Evolutionary conservation across 2,329 filamentous ascomycete species (phyloP).

Genomic region (Ceratocystis papillata): DNA sequence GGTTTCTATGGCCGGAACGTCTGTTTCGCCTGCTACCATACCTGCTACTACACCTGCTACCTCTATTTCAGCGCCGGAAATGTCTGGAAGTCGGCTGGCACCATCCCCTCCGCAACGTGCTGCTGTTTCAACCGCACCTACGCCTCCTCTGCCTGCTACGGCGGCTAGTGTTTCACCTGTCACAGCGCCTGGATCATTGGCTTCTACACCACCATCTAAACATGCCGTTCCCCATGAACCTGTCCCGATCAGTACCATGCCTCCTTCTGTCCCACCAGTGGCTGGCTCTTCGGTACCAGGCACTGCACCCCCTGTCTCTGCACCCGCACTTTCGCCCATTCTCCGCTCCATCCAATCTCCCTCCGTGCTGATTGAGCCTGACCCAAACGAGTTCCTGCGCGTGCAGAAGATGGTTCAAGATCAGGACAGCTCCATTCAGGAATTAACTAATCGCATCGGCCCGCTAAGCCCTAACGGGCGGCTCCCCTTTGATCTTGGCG

Average conservation of each 20-base stretch:
- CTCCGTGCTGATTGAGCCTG: constrained; percentile 54
- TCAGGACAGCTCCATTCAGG: constrained; percentile 65
- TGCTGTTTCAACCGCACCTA: constrained; percentile 28
- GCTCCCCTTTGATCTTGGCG: constrained; percentile 55
- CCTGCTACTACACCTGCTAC: constrained; percentile 26
- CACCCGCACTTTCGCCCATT: constrained; percentile 40
- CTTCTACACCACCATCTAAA: constrained; percentile 26
- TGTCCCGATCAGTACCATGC: constrained; percentile 21
- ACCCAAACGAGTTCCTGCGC: constrained; percentile 64
- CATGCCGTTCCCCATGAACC: constrained; percentile 25
- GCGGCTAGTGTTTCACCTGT: constrained; percentile 22
- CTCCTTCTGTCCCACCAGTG: constrained; percentile 6
- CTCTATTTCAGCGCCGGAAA: not conserved
- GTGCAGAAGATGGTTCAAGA: constrained; percentile 68
- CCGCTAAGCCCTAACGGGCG: constrained; percentile 70
- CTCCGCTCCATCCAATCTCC: constrained; percentile 41
- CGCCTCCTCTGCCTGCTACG: constrained; percentile 5
- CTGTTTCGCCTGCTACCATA: constrained; percentile 28
- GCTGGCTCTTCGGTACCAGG: constrained; percentile 25
- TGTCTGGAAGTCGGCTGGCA: constrained; percentile 2
- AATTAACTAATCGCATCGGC: constrained; percentile 61
- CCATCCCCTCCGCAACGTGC: constrained; percentile 14
- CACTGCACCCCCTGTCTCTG: constrained; percentile 25
- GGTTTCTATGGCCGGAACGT: constrained; percentile 25
- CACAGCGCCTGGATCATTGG: constrained; percentile 24